Evolutionary conservation across 2,329 filamentous ascomycete genomes (phyloP).

Genomic region (Fusarium redolens): DNA sequence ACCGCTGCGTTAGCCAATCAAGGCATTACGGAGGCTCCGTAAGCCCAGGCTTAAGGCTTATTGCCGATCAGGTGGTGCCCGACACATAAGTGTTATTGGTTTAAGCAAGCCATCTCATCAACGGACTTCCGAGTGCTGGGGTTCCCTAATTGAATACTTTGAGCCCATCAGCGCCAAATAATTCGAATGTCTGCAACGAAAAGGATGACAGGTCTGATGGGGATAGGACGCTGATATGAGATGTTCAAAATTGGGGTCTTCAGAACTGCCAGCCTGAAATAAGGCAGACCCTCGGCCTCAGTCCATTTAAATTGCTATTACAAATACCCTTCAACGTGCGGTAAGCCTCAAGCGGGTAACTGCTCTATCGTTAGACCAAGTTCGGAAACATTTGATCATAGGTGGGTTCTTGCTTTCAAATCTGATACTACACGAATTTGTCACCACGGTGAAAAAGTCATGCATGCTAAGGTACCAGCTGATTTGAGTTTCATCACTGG

Average conservation of each 20-base stretch:
- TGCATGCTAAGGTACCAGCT: background rate
- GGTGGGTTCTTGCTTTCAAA: too few relatives aligned
- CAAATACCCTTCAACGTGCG: background rate
- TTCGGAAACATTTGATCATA: background rate
- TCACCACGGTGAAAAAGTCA: background rate
- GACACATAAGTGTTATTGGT: background rate
- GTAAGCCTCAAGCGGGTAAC: background rate
- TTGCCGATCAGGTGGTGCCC: background rate
- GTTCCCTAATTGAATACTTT: background rate
- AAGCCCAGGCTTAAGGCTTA: too few relatives aligned
- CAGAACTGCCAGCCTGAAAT: background rate
- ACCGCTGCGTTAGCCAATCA: too few relatives aligned
- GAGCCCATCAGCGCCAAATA: background rate
- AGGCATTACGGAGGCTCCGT: too few relatives aligned
- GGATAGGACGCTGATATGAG: background rate
- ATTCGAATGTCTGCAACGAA: background rate
- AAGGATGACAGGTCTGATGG: background rate
- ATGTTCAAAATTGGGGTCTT: background rate
- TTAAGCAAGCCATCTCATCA: background rate
- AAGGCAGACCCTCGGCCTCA: background rate
- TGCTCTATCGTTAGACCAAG: background rate
- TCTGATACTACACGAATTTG: background rate
- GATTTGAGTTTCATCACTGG: background rate
- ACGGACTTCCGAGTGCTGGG: background rate
- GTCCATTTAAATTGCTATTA: background rate